Conservation (phyloP, 306 rosid species). For the Inga oerstediana region DNA sequence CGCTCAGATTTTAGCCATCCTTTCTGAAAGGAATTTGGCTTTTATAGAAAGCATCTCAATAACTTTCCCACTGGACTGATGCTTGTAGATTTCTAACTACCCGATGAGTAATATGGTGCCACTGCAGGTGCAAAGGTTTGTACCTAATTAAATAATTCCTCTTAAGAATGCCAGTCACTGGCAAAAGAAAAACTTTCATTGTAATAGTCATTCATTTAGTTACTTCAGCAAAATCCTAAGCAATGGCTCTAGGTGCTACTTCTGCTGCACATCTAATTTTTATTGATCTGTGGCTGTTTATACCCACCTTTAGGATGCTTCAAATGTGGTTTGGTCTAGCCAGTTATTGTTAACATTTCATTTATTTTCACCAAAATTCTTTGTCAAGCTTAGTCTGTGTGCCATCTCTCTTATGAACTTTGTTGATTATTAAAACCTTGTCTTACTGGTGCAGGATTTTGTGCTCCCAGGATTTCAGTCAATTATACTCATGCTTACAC, state of each 20-base stretch:
- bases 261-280: neutral
- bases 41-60: neutral
- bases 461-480: slow-evolving; percentile 63
- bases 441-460: slow-evolving; percentile 53
- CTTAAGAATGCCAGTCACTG: neutral
- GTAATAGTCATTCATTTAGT: neutral
- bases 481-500: slow-evolving; percentile 54
- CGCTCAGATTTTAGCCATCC: neutral
- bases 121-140: neutral
- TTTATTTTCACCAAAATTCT: slow-evolving; percentile 8
- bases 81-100: neutral
- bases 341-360: neutral
- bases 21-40: neutral
- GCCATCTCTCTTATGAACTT: neutral
- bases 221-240: neutral
- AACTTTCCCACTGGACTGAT: neutral
- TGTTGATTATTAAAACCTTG: neutral
- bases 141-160: neutral
- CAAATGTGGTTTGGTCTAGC: slow-evolving; percentile 14
- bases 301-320: neutral
- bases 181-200: neutral
- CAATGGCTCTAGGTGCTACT: neutral
- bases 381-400: neutral
- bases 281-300: no score
- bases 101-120: neutral